Conservation (phyloP, 1,139 yeast genomes). For the Saccharomyces hybrid region DNA sequence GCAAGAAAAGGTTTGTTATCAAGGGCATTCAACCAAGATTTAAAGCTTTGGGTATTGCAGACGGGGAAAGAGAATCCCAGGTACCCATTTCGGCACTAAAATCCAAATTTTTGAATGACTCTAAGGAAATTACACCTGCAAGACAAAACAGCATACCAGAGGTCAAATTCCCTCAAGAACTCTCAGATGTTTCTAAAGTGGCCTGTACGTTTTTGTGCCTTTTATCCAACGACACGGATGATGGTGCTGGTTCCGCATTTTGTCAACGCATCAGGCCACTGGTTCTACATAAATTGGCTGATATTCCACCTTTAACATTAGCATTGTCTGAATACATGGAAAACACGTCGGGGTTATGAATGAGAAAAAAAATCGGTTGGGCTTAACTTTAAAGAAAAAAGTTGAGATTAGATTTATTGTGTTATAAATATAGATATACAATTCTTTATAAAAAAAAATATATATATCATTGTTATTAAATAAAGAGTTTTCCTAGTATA, state of each 20-base stretch:
- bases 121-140: slow-evolving; percentile 17
- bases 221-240: slow-evolving; percentile 27
- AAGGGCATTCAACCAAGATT: slow-evolving; percentile 76
- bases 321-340: slow-evolving; percentile 30
- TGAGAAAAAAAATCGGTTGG: not conserved
- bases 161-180: slow-evolving; percentile 22
- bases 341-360: slow-evolving; percentile 23
- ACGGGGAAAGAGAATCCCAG: slow-evolving; percentile 16
- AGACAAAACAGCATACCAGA: slow-evolving; percentile 24
- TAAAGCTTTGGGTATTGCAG: slow-evolving; percentile 38
- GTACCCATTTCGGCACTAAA: not conserved
- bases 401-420: not conserved
- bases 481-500: not conserved
- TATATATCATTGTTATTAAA: not conserved
- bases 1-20: slow-evolving; percentile 75
- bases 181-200: slow-evolving; percentile 30
- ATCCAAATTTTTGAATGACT: slow-evolving; percentile 18
- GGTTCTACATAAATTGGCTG: slow-evolving; percentile 26
- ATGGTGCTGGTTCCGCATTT: slow-evolving; percentile 20
- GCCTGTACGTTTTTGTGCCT: slow-evolving; percentile 29
- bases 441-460: not conserved
- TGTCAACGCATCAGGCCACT: slow-evolving; percentile 26
- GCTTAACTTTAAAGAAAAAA: not conserved
- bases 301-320: slow-evolving; percentile 29
- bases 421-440: not conserved